Evolutionary conservation across 805 yeast species (phyloP).

Genomic region (Candida easanensis): DNA sequence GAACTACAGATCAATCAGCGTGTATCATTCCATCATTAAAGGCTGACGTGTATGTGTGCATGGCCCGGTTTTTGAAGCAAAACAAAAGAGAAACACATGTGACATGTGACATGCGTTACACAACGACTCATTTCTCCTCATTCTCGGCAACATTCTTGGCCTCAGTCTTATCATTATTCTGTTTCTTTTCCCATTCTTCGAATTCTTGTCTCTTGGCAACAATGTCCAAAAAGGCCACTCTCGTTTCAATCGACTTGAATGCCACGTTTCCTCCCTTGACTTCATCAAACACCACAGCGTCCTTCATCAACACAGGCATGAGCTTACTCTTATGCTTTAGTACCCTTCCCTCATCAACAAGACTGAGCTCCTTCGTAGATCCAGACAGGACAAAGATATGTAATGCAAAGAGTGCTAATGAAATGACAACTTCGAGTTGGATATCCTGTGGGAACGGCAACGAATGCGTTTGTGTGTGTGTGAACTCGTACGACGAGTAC

Average conservation of each 20-base stretch:
- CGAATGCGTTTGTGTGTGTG: conserved; percentile 30
- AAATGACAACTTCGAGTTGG: conserved; percentile 46
- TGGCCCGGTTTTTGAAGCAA: no score
- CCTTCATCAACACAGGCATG: conserved; percentile 45
- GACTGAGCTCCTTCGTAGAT: conserved; percentile 23
- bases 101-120: no score
- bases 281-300: conserved; percentile 48
- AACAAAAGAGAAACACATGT: no score
- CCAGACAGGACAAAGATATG: conserved; percentile 22
- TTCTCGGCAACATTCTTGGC: background rate
- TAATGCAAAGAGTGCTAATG: conserved; percentile 39
- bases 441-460: conserved; percentile 44
- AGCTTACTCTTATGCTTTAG: conserved; percentile 34
- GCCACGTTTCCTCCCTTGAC: conserved; percentile 41
- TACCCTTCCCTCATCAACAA: conserved; percentile 28
- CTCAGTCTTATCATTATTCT: background rate
- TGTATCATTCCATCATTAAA: no score
- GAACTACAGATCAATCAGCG: no score
- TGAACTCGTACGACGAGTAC: conserved; percentile 53
- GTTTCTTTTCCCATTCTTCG: conserved; percentile 16
- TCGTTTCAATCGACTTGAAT: conserved; percentile 45
- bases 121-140: background rate
- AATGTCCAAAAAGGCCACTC: conserved; percentile 53
- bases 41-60: no score
- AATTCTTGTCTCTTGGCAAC: conserved; percentile 42